These are phyloP conservation scores for Phycomyces blakesleeanus DNA, from an alignment of 192 early-diverging fungal species.

Conservation along the genomic window DNA sequence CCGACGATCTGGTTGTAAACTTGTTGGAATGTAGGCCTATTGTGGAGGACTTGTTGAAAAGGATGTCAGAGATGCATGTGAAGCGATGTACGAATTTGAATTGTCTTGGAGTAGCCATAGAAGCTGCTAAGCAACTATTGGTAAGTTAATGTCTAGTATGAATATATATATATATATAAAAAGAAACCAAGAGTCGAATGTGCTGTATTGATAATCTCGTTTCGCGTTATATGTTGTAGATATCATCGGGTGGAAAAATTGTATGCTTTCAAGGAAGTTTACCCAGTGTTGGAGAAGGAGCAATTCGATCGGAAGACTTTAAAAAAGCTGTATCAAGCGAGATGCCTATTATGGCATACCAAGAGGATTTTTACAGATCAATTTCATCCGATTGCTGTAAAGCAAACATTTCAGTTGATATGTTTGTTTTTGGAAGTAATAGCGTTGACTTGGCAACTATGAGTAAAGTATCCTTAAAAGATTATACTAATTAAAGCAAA, in stretches of 20 bases:
- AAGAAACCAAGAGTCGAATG: too few relatives aligned
- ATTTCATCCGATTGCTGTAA: constrained; percentile 74
- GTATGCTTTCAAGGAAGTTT: constrained; percentile 64
- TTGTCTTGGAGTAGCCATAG: constrained; percentile 66
- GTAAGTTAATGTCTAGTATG: constrained; percentile 38
- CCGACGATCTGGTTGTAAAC: constrained; percentile 71
- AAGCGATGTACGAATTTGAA: constrained; percentile 52
- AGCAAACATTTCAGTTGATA: constrained; percentile 69
- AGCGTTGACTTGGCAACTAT: constrained; percentile 75
- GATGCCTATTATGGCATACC: constrained; percentile 59
- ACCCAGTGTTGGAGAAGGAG: constrained; percentile 67
- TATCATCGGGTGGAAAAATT: constrained; percentile 75
- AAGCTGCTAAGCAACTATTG: constrained; percentile 64
- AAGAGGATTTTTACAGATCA: constrained; percentile 70
- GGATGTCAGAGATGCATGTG: constrained; percentile 62
- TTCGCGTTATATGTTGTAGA: constrained; percentile 2
- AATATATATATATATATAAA: too few relatives aligned
- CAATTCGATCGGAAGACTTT: constrained; percentile 42
- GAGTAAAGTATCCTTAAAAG: constrained; percentile 20
- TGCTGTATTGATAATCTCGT: too few relatives aligned
- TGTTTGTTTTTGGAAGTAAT: constrained; percentile 65
- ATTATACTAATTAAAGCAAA: too few relatives aligned
- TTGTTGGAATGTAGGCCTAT: constrained; percentile 60
- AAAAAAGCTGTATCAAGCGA: constrained; percentile 35
- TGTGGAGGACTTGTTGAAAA: constrained; percentile 60